These are phyloP conservation scores for Penicillium diatomitis DNA, from an alignment of 495 filamentous ascomycete genomes.

Conservation along the genomic window DNA sequence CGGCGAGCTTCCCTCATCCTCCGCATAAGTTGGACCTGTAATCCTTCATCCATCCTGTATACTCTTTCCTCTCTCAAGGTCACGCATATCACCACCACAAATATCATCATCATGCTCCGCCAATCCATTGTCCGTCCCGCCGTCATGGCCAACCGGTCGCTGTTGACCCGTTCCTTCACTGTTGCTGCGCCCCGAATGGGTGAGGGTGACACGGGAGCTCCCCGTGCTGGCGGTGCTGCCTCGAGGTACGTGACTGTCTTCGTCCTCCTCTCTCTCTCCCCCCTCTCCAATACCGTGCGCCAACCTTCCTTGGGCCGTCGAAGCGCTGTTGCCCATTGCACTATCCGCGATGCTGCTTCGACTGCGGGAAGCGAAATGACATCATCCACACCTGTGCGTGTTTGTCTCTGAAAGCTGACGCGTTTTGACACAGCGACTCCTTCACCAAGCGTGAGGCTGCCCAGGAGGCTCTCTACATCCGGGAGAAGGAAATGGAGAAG, in stretches of 20 bases:
- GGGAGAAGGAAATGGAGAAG: constrained; percentile 80
- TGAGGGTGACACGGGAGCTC: constrained; percentile 61
- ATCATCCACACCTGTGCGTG: not conserved
- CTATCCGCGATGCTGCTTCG: no score
- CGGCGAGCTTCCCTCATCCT: not conserved
- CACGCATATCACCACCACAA: not conserved
- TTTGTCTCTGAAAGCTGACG: not conserved
- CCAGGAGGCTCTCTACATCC: constrained; percentile 73
- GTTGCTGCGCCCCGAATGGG: constrained; percentile 51
- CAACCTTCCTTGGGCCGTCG: not conserved
- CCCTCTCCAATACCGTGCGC: not conserved
- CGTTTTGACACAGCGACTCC: constrained; percentile 51
- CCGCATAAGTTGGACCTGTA: not conserved
- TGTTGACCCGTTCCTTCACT: constrained; percentile 52
- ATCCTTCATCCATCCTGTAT: not conserved
- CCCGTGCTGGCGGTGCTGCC: constrained; percentile 34
- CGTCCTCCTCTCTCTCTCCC: not conserved
- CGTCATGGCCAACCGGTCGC: constrained; percentile 38
- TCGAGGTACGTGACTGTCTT: constrained; percentile 18
- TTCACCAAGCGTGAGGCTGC: constrained; percentile 90
- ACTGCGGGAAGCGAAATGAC: not conserved
- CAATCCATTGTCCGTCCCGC: constrained; percentile 52
- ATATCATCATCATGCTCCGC: constrained; percentile 50
- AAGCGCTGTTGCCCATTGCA: no score
- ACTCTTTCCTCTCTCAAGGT: constrained; percentile 3